Percentiles rank a stretch among this genome's conserved stretches.
Conservation (phyloP, 345 rosid genomes). For the Linum tenue region DNA sequence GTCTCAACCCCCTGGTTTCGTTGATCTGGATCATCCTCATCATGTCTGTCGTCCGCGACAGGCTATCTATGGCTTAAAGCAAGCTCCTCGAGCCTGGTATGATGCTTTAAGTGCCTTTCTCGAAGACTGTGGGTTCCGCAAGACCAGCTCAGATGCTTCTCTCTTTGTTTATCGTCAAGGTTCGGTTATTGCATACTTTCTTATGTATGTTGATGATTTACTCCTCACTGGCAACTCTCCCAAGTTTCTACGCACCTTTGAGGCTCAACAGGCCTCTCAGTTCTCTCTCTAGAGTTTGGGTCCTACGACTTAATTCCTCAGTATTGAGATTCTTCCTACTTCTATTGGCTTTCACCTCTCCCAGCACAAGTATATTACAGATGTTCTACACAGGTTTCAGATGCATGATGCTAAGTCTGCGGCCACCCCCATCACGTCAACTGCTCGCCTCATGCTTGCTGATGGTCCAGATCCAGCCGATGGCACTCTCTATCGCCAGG, state of each 20-base stretch:
- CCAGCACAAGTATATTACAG: neutral
- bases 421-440: too few species aligned
- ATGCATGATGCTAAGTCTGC: neutral
- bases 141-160: too few species aligned
- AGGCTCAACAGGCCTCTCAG: fast-evolving
- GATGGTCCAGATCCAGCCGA: neutral
- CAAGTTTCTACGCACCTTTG: fast-evolving
- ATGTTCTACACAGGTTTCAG: neutral
- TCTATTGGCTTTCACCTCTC: too few species aligned
- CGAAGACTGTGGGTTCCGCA: neutral
- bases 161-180: too few species aligned
- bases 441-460: neutral
- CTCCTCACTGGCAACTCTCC: neutral
- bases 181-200: neutral
- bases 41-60: neutral
- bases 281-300: slow-evolving; percentile 9
- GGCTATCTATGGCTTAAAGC: neutral
- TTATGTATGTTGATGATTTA: neutral
- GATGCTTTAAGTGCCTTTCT: neutral
- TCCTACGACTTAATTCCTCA: neutral
- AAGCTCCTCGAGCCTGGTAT: slow-evolving; percentile 2
- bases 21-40: neutral
- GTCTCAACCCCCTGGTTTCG: neutral
- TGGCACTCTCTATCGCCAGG: neutral
- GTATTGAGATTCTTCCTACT: neutral